Percentiles rank a stretch among this genome's conserved stretches.
phyloP scores from a whole-genome alignment of 2,329 filamentous ascomycete genomes.

The Mycogone perniciosa region DNA sequence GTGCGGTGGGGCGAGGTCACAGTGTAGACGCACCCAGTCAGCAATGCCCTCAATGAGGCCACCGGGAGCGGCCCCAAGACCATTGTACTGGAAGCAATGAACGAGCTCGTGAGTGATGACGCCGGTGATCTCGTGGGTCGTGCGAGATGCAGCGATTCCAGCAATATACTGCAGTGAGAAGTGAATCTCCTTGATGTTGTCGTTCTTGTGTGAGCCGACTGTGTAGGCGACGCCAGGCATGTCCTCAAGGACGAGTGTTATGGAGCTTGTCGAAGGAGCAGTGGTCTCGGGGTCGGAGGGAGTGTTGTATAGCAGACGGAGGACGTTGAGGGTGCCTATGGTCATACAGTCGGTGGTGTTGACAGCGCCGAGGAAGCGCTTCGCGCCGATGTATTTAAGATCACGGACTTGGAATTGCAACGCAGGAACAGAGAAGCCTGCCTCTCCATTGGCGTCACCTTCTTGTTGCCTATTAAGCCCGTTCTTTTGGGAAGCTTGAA shows the following conservation, averaged over 20 bases:
- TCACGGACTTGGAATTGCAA: conserved; percentile 56
- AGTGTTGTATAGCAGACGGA: conserved; percentile 63
- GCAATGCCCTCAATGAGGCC: conserved; percentile 88
- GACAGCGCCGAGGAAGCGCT: conserved; percentile 60
- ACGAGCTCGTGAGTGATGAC: conserved; percentile 90
- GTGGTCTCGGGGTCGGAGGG: conserved; percentile 35
- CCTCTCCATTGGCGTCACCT: neutral
- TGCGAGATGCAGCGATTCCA: conserved; percentile 37
- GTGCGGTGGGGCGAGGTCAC: conserved; percentile 69
- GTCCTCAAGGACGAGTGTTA: conserved; percentile 73
- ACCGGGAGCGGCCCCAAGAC: conserved; percentile 53
- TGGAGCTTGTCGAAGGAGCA: conserved; percentile 65
- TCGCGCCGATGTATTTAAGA: conserved; percentile 52
- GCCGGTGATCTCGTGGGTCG: conserved; percentile 62
- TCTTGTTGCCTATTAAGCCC: neutral
- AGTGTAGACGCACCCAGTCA: conserved; percentile 81
- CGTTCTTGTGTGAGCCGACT: conserved; percentile 68
- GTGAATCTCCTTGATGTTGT: conserved; percentile 90
- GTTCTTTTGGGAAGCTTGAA: neutral
- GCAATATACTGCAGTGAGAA: conserved; percentile 72
- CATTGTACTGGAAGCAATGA: conserved; percentile 86
- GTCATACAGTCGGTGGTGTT: conserved; percentile 57
- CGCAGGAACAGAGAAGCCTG: conserved; percentile 42
- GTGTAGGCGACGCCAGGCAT: conserved; percentile 90
- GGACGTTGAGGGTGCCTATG: conserved; percentile 59